Percentiles rank a stretch among this genome's conserved stretches.
phyloP scores from a whole-genome alignment of 2,329 filamentous ascomycete genomes.

The Diaporthe humulicola region DNA sequence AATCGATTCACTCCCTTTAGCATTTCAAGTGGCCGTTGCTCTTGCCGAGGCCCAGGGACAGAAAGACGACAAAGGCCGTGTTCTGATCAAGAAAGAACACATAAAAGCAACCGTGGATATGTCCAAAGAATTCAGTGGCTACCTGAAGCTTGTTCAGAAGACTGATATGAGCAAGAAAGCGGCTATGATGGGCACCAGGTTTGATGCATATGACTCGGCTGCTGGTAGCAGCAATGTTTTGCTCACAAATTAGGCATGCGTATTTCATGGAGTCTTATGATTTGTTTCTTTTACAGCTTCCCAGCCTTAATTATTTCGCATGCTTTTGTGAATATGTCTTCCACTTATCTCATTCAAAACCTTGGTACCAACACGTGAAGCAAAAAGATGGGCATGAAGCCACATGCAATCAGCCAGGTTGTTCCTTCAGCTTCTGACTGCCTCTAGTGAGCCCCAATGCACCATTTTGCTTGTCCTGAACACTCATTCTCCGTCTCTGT shows the following conservation, averaged over 20 bases:
- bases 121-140: slow-evolving; percentile 3
- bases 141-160: neutral
- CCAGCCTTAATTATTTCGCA: too few species aligned
- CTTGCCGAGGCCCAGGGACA: slow-evolving; percentile 18
- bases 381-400: too few species aligned
- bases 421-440: too few species aligned
- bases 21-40: slow-evolving; percentile 31
- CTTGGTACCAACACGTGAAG: too few species aligned
- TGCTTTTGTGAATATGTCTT: too few species aligned
- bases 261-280: too few species aligned
- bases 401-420: too few species aligned
- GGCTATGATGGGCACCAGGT: neutral
- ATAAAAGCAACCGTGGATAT: slow-evolving; percentile 12
- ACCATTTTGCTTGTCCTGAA: too few species aligned
- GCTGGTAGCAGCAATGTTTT: neutral
- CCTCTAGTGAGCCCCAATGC: too few species aligned
- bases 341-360: too few species aligned
- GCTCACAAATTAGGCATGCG: neutral
- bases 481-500: too few species aligned
- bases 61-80: neutral
- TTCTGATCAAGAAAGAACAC: neutral
- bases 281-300: too few species aligned
- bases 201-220: neutral
- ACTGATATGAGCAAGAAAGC: slow-evolving; percentile 1
- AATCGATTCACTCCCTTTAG: neutral